A percentile compares a stretch with the other conserved stretches of the same genome.
These are phyloP conservation scores for Symbiotaphrina buchneri DNA, from an alignment of 495 filamentous ascomycete genomes.

Conservation along the genomic window DNA sequence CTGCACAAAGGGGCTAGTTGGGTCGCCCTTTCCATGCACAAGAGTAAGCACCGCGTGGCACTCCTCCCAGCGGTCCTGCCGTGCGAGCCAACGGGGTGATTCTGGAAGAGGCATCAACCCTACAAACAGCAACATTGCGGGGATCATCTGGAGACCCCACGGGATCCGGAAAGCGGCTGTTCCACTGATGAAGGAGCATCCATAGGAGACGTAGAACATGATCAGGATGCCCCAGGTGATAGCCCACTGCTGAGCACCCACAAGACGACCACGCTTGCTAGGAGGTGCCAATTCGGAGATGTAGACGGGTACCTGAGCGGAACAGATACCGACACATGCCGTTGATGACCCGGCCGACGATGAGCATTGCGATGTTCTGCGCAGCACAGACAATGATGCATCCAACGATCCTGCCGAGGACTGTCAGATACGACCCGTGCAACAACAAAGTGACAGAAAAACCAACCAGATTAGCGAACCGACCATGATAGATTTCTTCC, in stretches of 20 bases:
- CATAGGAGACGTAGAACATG: conserved; percentile 67
- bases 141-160: conserved; percentile 59
- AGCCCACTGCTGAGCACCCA: conserved; percentile 55
- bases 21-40: conserved; percentile 44
- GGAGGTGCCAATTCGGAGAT: conserved; percentile 52
- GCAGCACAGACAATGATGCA: conserved; percentile 46
- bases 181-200: conserved; percentile 36
- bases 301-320: conserved; percentile 62
- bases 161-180: conserved; percentile 45
- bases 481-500: conserved; percentile 41
- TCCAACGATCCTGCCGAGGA: conserved; percentile 36
- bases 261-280: conserved; percentile 45
- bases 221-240: conserved; percentile 68
- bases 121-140: conserved; percentile 36
- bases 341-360: conserved; percentile 56
- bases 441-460: conserved; percentile 21
- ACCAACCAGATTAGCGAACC: conserved; percentile 45
- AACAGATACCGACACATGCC: conserved; percentile 57
- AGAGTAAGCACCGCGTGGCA: conserved; percentile 35
- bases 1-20: conserved; percentile 32
- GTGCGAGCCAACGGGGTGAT: conserved; percentile 57
- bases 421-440: too few species aligned
- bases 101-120: conserved; percentile 47
- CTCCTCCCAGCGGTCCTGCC: conserved; percentile 55
- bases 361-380: conserved; percentile 52